A percentile compares a stretch with the other conserved stretches of the same genome.
Conservation (phyloP, 352 stramenopile genomes). For the Globisporangium apiculatum region DNA sequence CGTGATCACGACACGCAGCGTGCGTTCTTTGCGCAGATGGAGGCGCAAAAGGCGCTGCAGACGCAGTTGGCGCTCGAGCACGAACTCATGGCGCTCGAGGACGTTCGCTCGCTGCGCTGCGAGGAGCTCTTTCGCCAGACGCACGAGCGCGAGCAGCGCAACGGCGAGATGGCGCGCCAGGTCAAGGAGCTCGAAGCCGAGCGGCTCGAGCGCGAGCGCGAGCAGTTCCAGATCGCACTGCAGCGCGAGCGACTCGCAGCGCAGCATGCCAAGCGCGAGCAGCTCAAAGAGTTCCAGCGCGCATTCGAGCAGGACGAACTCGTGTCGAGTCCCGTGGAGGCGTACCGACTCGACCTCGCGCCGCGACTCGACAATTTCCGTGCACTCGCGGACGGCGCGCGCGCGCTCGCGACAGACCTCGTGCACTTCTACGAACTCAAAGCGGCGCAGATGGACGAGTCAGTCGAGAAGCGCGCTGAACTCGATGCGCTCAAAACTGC, state of each 20-base stretch:
- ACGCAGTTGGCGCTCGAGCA: constrained; percentile 32
- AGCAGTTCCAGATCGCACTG: constrained; percentile 33
- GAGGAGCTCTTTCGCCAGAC: constrained; percentile 25
- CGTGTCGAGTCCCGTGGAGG: constrained; percentile 49
- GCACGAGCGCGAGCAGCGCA: constrained; percentile 24
- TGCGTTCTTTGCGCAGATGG: constrained; percentile 57
- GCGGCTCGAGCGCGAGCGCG: constrained; percentile 35
- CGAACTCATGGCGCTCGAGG: constrained; percentile 48
- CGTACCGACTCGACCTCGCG: constrained; percentile 41
- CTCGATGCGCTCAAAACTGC: constrained; percentile 20
- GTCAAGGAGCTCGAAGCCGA: constrained; percentile 45
- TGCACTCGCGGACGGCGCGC: constrained; percentile 23
- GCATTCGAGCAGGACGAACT: constrained; percentile 65
- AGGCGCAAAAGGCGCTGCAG: constrained; percentile 35
- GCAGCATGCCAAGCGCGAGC: constrained; percentile 46
- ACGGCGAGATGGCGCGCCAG: constrained; percentile 28
- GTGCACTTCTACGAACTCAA: constrained; percentile 58
- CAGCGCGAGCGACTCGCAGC: constrained; percentile 34
- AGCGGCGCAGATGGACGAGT: constrained; percentile 37
- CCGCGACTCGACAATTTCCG: constrained; percentile 33
- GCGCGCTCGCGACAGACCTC: constrained; percentile 37
- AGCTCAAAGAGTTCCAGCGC: constrained; percentile 44
- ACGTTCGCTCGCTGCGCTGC: constrained; percentile 39
- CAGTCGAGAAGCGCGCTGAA: constrained; percentile 22
- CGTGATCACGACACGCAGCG: constrained; percentile 39